Evolutionary conservation across 2,329 filamentous ascomycete species (phyloP).

Genomic region (Fusarium sp.): DNA sequence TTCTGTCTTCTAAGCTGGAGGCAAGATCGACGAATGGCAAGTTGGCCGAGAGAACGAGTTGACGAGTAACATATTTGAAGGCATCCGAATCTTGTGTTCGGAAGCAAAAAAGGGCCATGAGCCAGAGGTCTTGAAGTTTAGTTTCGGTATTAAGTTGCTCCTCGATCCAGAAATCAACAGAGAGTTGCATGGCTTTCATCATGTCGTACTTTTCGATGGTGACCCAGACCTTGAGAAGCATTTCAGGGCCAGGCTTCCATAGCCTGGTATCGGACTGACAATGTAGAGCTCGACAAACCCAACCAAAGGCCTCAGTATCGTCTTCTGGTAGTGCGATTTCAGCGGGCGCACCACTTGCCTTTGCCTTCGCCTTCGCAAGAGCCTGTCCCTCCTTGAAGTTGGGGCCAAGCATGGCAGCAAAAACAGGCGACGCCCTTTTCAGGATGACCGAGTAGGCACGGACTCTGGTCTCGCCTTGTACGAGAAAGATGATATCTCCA

Average conservation of each 20-base stretch:
- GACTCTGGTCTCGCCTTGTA: too few species aligned
- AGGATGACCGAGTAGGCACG: too few species aligned
- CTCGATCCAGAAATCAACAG: background rate
- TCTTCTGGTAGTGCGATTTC: slow-evolving; percentile 17
- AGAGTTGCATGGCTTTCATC: slow-evolving; percentile 9
- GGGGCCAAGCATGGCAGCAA: too few species aligned
- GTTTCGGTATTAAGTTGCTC: background rate
- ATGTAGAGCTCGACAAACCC: slow-evolving; percentile 14
- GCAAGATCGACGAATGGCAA: background rate
- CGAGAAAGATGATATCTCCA: too few species aligned
- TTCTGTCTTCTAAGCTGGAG: rapidly evolving
- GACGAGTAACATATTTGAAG: background rate
- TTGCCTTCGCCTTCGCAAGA: background rate
- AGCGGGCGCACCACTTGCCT: background rate
- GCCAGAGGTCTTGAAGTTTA: background rate
- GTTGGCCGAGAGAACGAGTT: background rate
- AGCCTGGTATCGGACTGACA: slow-evolving; percentile 1
- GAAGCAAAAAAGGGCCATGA: background rate
- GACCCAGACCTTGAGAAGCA: background rate
- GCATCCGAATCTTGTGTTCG: rapidly evolving
- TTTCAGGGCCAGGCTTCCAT: background rate
- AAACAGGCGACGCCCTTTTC: too few species aligned
- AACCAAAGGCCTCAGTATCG: background rate
- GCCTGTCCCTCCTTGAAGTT: too few species aligned
- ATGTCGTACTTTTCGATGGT: slow-evolving; percentile 23